These are phyloP conservation scores for Pyrenophora seminiperda DNA, from an alignment of 2,329 filamentous ascomycete species.

Conservation along the genomic window DNA sequence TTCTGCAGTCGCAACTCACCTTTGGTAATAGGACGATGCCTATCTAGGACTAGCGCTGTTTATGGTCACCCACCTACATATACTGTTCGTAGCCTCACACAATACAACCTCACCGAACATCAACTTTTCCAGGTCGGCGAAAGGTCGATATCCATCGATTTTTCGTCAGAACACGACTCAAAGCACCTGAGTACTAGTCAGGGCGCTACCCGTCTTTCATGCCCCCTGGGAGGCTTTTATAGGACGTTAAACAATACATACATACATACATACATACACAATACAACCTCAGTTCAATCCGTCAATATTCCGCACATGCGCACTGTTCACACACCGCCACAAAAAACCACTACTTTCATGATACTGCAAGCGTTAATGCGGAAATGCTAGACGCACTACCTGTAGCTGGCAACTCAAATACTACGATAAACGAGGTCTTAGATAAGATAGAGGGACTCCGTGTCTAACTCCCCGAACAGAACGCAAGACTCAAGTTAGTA, in stretches of 20 bases:
- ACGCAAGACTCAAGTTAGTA: not conserved
- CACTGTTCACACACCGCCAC: too few species aligned
- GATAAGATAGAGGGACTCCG: not conserved
- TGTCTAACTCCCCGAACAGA: not conserved
- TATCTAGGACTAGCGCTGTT: not conserved
- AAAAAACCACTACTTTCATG: not conserved
- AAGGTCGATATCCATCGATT: too few species aligned
- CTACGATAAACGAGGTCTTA: not conserved
- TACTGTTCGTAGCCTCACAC: not conserved
- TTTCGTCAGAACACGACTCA: too few species aligned
- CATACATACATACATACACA: constrained; percentile 2
- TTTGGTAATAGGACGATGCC: not conserved
- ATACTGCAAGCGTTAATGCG: not conserved
- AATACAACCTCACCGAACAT: not conserved
- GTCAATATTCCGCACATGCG: not conserved
- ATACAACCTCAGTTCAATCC: not conserved
- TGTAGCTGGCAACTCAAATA: not conserved
- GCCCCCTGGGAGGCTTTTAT: not conserved
- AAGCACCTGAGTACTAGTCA: not conserved
- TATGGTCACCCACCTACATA: not conserved
- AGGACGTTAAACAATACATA: constrained; percentile 3
- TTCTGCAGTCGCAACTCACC: not conserved
- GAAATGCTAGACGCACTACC: not conserved
- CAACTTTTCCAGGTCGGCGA: too few species aligned
- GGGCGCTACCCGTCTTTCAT: constrained; percentile 1